These are phyloP conservation scores for Claviceps maximensis DNA, from an alignment of 2,329 filamentous ascomycete genomes.

Conservation along the genomic window DNA sequence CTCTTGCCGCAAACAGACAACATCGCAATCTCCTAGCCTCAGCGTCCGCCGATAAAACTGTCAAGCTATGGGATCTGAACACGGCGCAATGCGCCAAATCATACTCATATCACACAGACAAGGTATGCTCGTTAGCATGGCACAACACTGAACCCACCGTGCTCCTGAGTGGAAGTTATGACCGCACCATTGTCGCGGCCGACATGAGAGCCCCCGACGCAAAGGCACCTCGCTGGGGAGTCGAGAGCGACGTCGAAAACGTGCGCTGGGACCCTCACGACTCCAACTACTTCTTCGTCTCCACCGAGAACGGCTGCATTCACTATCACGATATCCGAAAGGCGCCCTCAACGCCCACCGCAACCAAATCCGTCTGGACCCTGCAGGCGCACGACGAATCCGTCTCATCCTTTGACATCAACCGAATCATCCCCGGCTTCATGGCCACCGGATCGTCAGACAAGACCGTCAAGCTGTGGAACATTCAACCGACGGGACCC, in stretches of 20 bases:
- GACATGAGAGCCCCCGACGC: constrained; percentile 91
- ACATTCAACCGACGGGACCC: constrained; percentile 66
- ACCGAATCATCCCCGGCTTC: constrained; percentile 78
- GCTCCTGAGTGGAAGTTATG: constrained; percentile 85
- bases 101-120: constrained; percentile 91
- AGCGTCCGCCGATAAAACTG: constrained; percentile 88
- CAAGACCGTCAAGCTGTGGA: constrained; percentile 95
- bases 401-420: constrained; percentile 85
- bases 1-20: constrained; percentile 80
- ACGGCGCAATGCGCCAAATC: constrained; percentile 89
- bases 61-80: constrained; percentile 95
- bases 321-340: constrained; percentile 84
- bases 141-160: constrained; percentile 78
- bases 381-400: constrained; percentile 91
- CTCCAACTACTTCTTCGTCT: constrained; percentile 86
- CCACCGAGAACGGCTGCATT: constrained; percentile 81
- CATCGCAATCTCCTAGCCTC: constrained; percentile 92
- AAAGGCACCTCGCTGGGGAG: constrained; percentile 72
- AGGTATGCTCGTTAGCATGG: constrained; percentile 94
- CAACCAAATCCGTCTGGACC: constrained; percentile 81
- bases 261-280: constrained; percentile 90
- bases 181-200: constrained; percentile 83
- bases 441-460: constrained; percentile 89
- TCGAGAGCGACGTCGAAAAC: constrained; percentile 90
- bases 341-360: constrained; percentile 56